These are phyloP conservation scores for Boechera retrofracta DNA, from an alignment of 345 rosid genomes.

Conservation along the genomic window DNA sequence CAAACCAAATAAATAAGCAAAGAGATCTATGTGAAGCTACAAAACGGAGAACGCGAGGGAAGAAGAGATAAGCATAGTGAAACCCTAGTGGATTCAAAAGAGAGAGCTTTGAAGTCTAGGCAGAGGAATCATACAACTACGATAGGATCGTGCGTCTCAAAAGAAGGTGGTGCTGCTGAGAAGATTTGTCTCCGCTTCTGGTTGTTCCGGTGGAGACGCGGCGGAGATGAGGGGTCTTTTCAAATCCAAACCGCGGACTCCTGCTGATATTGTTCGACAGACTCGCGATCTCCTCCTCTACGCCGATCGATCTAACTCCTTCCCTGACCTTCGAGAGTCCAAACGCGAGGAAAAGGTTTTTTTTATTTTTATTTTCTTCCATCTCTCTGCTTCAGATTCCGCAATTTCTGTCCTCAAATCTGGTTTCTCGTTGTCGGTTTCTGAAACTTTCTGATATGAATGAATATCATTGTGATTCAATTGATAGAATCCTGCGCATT, in stretches of 20 bases:
- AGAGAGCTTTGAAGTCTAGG: background rate
- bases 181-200: conserved; percentile 16
- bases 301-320: conserved; percentile 49
- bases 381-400: no score
- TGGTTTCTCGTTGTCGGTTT: background rate
- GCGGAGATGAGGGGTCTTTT: conserved; percentile 75
- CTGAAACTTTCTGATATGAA: background rate
- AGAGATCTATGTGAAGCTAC: background rate
- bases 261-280: conserved; percentile 74
- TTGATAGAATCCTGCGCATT: background rate
- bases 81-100: background rate
- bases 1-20: conserved; percentile 8
- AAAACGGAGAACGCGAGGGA: background rate
- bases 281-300: conserved; percentile 79
- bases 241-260: conserved; percentile 88
- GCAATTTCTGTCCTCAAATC: background rate
- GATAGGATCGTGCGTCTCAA: conserved; percentile 41
- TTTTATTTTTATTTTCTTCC: no score
- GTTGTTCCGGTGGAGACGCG: conserved; percentile 30
- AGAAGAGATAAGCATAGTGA: conserved; percentile 1
- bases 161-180: conserved; percentile 36
- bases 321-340: conserved; percentile 52
- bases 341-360: conserved; percentile 74
- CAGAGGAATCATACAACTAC: background rate
- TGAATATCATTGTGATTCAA: background rate